Percentiles rank a stretch among this genome's conserved stretches.
These are phyloP conservation scores for Celoporthe dispersa DNA, from an alignment of 2,329 filamentous ascomycete species.

Conservation along the genomic window DNA sequence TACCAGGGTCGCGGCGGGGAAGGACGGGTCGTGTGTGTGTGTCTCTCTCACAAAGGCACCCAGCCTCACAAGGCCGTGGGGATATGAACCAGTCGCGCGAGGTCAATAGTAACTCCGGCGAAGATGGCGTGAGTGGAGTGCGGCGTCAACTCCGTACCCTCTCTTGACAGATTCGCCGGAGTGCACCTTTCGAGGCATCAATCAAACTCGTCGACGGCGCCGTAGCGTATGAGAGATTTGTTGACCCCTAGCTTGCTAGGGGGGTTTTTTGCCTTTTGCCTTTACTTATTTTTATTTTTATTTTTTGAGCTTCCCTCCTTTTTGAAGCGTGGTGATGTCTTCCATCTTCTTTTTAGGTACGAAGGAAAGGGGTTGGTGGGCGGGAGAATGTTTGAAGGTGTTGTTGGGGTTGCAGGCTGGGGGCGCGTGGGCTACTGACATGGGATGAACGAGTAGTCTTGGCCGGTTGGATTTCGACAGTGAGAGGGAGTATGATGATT, in stretches of 20 bases:
- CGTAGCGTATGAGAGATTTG: not conserved
- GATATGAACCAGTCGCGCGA: not conserved
- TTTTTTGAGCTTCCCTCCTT: not conserved
- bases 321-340: not conserved
- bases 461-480: not conserved
- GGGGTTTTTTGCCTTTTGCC: not conserved
- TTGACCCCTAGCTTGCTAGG: constrained; percentile 1
- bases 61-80: not conserved
- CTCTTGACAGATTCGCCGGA: not conserved
- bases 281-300: not conserved
- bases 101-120: not conserved
- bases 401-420: not conserved
- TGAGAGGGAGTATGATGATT: not conserved
- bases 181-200: constrained; percentile 1
- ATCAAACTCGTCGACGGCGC: not conserved
- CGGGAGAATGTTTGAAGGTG: not conserved
- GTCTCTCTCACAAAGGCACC: not conserved
- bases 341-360: not conserved
- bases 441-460: not conserved
- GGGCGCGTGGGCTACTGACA: not conserved
- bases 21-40: not conserved
- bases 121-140: not conserved
- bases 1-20: not conserved
- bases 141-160: not conserved
- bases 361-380: not conserved